Percentiles rank a stretch among this genome's conserved stretches.
Conservation (phyloP, 305 asterid species). For the Fraxinus baroniana region DNA sequence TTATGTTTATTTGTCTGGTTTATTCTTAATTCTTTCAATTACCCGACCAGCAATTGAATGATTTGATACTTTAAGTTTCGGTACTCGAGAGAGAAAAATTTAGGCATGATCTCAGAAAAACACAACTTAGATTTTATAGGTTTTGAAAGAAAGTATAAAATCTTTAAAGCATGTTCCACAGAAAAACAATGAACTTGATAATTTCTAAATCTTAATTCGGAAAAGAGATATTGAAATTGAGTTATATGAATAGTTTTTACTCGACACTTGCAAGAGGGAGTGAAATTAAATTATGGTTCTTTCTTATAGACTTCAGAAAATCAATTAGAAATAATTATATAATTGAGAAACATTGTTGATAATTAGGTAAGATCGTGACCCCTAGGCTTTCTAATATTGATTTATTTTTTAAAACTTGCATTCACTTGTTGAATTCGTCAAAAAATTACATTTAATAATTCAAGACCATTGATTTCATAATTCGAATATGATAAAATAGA, state of each 20-base stretch:
- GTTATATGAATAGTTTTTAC: no score
- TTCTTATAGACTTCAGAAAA: no score
- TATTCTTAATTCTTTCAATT: neutral
- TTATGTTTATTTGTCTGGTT: neutral
- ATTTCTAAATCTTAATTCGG: no score
- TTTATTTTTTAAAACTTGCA: neutral
- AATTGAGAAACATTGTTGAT: neutral
- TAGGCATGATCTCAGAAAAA: neutral
- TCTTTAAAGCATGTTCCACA: neutral
- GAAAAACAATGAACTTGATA: neutral
- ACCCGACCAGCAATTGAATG: no score
- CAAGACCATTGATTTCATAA: neutral
- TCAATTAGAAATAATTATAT: no score
- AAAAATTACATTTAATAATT: neutral
- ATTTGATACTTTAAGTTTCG: neutral
- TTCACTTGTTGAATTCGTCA: neutral
- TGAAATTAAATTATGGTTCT: no score
- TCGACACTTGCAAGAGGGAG: neutral
- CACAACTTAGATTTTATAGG: neutral
- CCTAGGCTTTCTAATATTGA: no score
- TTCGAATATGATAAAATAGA: neutral
- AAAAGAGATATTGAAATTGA: no score
- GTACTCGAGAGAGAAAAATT: neutral
- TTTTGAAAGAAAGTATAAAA: no score
- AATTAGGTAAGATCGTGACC: neutral